Evolutionary conservation across 129 eudicot species (phyloP).

Genomic region (Dittrichia graveolens): DNA sequence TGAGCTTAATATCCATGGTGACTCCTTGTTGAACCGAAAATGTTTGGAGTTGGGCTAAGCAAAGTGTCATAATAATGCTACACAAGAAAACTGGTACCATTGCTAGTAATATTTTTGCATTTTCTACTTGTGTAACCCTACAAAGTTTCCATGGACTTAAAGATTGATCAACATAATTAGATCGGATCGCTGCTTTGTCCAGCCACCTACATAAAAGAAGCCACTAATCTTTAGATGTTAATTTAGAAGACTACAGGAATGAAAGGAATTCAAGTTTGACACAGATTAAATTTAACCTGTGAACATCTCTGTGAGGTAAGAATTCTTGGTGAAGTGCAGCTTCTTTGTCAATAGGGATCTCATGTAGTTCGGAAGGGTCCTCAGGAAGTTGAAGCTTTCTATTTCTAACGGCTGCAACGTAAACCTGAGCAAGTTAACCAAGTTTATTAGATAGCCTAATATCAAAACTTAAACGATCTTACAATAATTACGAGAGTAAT

Average conservation of each 20-base stretch:
- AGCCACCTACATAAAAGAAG: slow-evolving; percentile 44
- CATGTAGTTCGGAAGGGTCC: slow-evolving; percentile 48
- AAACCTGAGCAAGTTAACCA: slow-evolving; percentile 45
- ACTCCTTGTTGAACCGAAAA: slow-evolving; percentile 66
- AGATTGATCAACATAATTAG: slow-evolving; percentile 13
- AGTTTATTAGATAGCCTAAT: not conserved
- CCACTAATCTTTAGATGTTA: too few species aligned
- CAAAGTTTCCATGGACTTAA: slow-evolving; percentile 76
- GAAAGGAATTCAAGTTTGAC: not conserved
- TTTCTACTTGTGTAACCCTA: slow-evolving; percentile 84
- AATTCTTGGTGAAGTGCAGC: slow-evolving; percentile 47
- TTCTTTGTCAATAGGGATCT: slow-evolving; percentile 61
- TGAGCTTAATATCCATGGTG: slow-evolving; percentile 75
- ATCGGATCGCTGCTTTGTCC: slow-evolving; percentile 73
- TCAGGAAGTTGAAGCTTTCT: slow-evolving; percentile 62
- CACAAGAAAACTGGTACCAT: slow-evolving; percentile 68
- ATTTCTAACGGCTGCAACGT: slow-evolving; percentile 65
- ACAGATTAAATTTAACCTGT: slow-evolving; percentile 37
- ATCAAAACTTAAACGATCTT: not conserved
- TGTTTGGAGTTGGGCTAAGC: slow-evolving; percentile 82
- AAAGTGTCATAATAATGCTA: slow-evolving; percentile 67
- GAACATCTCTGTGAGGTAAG: slow-evolving; percentile 64
- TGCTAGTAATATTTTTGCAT: slow-evolving; percentile 66
- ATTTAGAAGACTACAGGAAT: too few species aligned
- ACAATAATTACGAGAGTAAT: not conserved